Percentiles rank a stretch among this genome's conserved stretches.
These are phyloP conservation scores for Baorangia bicolor DNA, from an alignment of 768 basidiomycete genomes.

Conservation along the genomic window DNA sequence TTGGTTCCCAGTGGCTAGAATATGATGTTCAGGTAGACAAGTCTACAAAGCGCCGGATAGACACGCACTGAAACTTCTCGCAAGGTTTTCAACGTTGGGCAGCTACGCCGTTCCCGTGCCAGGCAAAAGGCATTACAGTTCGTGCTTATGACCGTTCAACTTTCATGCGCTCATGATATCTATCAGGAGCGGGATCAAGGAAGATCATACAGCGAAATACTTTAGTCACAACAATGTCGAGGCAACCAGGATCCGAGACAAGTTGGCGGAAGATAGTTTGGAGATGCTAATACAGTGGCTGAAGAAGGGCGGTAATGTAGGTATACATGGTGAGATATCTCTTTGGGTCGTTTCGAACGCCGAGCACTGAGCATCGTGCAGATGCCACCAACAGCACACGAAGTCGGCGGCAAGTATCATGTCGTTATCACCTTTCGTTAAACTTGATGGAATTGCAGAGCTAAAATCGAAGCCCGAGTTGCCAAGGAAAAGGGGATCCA, in stretches of 20 bases:
- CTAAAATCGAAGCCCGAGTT: conserved; percentile 81
- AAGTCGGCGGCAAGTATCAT: conserved; percentile 56
- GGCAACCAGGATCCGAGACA: conserved; percentile 74
- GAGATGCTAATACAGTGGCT: conserved; percentile 96
- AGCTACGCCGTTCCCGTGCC: conserved; percentile 85
- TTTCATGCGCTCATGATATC: conserved; percentile 4
- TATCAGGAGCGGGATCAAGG: conserved; percentile 73
- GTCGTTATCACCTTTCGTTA: not conserved
- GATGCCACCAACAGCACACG: conserved; percentile 96
- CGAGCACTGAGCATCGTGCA: conserved; percentile 31
- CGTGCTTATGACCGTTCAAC: conserved; percentile 9
- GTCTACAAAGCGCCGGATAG: not conserved
- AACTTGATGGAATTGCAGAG: conserved; percentile 42
- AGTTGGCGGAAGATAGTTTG: conserved; percentile 85
- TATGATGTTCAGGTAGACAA: conserved; percentile 85
- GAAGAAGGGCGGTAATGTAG: conserved; percentile 94
- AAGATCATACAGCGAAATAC: conserved; percentile 88
- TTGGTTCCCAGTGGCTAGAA: conserved; percentile 83
- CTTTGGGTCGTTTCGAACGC: not conserved
- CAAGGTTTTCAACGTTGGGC: conserved; percentile 98
- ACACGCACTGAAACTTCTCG: not conserved
- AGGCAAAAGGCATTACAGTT: conserved; percentile 75
- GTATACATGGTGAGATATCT: conserved; percentile 78
- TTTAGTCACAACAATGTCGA: conserved; percentile 85
- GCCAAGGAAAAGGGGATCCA: conserved; percentile 82